Percentiles rank a stretch among this genome's conserved stretches.
phyloP scores from a whole-genome alignment of 2,329 filamentous ascomycete species.

The Colletotrichum simmondsii region DNA sequence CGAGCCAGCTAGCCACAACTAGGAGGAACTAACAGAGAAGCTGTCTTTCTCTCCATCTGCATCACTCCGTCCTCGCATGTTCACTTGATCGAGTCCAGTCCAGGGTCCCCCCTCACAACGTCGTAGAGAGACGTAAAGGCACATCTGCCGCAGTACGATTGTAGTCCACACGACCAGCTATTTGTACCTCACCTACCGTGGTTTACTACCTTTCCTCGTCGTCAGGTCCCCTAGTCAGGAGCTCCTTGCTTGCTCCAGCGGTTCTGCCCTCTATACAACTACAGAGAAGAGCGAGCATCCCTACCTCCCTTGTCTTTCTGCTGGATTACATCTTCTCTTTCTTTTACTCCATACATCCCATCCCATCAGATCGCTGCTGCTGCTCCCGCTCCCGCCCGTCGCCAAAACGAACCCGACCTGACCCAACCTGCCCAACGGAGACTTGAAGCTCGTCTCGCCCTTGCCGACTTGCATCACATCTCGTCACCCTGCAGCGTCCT shows the following conservation, averaged over 20 bases:
- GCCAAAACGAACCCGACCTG: constrained; percentile 33
- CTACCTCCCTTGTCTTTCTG: neutral
- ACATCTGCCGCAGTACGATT: neutral
- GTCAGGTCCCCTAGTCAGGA: constrained; percentile 1
- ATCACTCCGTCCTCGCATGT: constrained; percentile 2
- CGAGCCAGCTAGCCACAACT: neutral
- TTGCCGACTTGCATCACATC: neutral
- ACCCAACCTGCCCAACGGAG: constrained; percentile 14
- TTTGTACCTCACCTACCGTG: neutral
- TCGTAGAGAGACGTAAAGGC: neutral
- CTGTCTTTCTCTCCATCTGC: constrained; percentile 7
- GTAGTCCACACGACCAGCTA: neutral
- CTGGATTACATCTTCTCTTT: neutral
- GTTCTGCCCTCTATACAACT: neutral
- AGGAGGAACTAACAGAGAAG: neutral
- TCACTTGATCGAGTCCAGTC: constrained; percentile 6
- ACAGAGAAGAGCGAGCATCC: neutral
- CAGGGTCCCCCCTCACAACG: constrained; percentile 28
- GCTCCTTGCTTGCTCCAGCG: neutral
- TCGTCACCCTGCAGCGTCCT: constrained; percentile 20
- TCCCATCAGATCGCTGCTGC: constrained; percentile 34
- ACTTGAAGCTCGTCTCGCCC: constrained; percentile 4
- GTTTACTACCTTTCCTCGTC: neutral
- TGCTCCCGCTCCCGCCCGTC: constrained; percentile 35
- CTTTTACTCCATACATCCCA: constrained; percentile 25